These are phyloP conservation scores for Calonectria crousiana DNA, from an alignment of 2,329 filamentous ascomycete species.

Conservation along the genomic window DNA sequence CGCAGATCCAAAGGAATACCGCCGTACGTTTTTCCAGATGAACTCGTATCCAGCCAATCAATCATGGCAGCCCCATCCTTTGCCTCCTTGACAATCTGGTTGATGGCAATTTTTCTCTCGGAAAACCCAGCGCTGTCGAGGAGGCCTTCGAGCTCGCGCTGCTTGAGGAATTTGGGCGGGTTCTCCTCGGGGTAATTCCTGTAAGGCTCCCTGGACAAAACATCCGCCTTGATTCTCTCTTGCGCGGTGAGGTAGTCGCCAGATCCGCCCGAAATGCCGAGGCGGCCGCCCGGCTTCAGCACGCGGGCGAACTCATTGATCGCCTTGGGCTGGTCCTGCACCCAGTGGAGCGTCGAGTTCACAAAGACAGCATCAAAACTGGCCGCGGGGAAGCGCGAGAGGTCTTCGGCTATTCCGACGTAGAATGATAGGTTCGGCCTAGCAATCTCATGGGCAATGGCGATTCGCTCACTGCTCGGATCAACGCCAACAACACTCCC, in stretches of 20 bases:
- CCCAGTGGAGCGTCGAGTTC: conserved; percentile 1
- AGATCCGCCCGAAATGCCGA: background rate
- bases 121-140: background rate
- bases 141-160: background rate
- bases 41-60: background rate
- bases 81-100: background rate
- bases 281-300: background rate
- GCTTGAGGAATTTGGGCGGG: background rate
- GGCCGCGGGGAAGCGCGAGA: background rate
- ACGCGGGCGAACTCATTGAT: background rate
- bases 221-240: background rate
- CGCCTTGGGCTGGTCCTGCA: background rate
- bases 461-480: background rate
- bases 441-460: background rate
- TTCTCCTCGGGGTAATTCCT: background rate
- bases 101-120: background rate
- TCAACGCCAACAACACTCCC: background rate
- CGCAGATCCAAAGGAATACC: background rate
- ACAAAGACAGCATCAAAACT: background rate
- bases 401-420: background rate
- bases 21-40: background rate
- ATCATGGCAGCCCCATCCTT: background rate
- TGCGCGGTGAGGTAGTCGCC: background rate
- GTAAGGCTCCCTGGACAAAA: background rate
- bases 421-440: background rate